Base-by-base conservation (phyloP, 179 eudicot species). In the Gypsophila paniculata region DNA sequence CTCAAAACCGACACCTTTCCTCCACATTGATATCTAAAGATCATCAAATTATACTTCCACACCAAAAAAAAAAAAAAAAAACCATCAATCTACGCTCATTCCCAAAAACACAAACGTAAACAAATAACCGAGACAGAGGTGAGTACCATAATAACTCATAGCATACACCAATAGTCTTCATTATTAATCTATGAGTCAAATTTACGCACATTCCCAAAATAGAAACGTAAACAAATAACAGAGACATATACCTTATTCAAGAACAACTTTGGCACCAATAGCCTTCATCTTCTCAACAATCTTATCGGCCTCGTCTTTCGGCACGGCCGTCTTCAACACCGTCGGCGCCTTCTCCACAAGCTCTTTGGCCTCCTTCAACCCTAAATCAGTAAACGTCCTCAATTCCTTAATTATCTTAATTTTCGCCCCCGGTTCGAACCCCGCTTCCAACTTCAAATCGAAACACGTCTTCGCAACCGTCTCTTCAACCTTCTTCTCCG, bases 351-450 rank as follows among this genome's bases (percentile, higher is more conserved):
- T 93, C 82, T 93, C 98, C 72, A 93, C 98, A 82, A 93, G 78
- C 44, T 91, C 98, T 55, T 93, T 93, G 0, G 98, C 98, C 65
- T 93, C 98, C 84, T 91, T 93, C 87, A 93, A 77, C 51, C 98
- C 98, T 59, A 91, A 77, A 65, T 85, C 91, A 8, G 97, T 93
- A 71, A 85, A 89, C 7, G 89, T 86, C 77, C 98, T 86, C 54
- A 93, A 93, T 64, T 93, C 98, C 86, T 93, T 93, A 18, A 93
- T 93, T 3, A 93, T 88, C 90, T 91, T 93, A 62, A 93, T 89
- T 86, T 91, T 93, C 5, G 79, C 78, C 32, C 74, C 89, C 0
- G 91, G 76, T 17, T 93, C 98, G 64, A 80, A 93, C 57, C 98
- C 98, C 1, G 88, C 93, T 26, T 93, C 97, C 29, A 93, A 85